Conservation (phyloP, 2,329 filamentous ascomycete species). For the Myriosclerotinia scirpicola region DNA sequence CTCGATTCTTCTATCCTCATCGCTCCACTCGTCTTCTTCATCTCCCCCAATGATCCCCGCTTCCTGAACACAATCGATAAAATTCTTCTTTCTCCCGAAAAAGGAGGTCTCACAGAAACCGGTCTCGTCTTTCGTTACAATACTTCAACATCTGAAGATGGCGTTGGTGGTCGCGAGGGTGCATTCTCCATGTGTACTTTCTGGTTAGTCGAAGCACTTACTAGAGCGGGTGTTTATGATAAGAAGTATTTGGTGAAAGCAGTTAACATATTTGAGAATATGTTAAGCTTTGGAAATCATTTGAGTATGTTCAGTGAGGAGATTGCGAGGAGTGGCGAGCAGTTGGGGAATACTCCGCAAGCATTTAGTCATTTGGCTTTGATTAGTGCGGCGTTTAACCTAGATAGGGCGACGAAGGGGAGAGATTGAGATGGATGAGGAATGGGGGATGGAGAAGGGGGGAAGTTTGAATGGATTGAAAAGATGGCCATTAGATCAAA, state of each 20-base stretch:
- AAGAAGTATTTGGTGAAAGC: constrained; percentile 61
- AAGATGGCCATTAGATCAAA: neutral
- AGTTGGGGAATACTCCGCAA: constrained; percentile 77
- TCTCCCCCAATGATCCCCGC: constrained; percentile 72
- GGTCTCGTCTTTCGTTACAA: constrained; percentile 77
- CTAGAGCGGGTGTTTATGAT: constrained; percentile 64
- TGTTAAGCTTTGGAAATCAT: constrained; percentile 75
- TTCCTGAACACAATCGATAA: constrained; percentile 71
- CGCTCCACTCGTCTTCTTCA: constrained; percentile 77
- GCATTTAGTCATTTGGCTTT: constrained; percentile 76
- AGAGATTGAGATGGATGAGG: neutral
- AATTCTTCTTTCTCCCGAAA: constrained; percentile 70
- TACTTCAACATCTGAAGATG: constrained; percentile 66
- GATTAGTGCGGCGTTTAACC: constrained; percentile 75
- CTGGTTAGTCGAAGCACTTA: constrained; percentile 78
- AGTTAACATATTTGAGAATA: constrained; percentile 73
- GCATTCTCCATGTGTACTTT: constrained; percentile 82
- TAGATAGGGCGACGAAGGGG: constrained; percentile 52
- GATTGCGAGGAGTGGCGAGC: constrained; percentile 71
- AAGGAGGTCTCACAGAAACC: constrained; percentile 72
- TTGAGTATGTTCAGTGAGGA: constrained; percentile 78
- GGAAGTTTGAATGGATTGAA: neutral
- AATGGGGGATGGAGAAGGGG: neutral
- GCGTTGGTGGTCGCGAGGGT: constrained; percentile 71
- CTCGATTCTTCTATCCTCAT: constrained; percentile 75